Evolutionary conservation across 352 stramenopile genomes (phyloP), one percentile per base, ranked within the genome.

Genomic region (Phytopythium oedochilum): DNA sequence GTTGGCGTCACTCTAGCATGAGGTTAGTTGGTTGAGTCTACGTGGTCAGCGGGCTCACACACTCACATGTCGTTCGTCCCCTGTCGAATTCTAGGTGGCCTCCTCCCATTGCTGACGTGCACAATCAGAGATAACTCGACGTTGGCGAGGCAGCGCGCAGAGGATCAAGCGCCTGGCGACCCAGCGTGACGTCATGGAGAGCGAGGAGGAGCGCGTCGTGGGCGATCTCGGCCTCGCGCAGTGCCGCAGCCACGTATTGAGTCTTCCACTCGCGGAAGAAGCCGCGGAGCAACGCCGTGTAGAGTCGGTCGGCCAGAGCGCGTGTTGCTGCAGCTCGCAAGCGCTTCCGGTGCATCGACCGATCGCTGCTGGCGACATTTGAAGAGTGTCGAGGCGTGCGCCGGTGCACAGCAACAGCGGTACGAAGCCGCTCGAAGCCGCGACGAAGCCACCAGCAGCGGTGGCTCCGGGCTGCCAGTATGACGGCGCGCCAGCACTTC

Each of bases 221-320:
- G 3, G 73, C 66, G 5, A 57, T 53, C 36, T 86, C 64, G 9
- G 75, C 79, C 29, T 78, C 57, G 18, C 59, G 32, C 17, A 84
- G 59, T n/a, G 79, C 79, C 9, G 55, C 17, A 5, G 53, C 53
- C 18, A 89, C 49, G 66, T 81, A 84, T 60, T 69, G 64, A 18
- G 39, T 22, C 54, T 86, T 87, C 79, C 79, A 90, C 40, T 48
- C 28, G 12, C 55, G 36, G 45, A 89, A 89, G 8, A 55, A 62
- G 5, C 22, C 62, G 22, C 73, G 61, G 23, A 63, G 18, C 22
- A 75, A 18, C 9, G 68, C 31, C 15, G 47, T 38, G 2, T 31
- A 22, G 29, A 83, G 45, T n/a, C 53, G 70, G 15, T 60, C 51
- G 15, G 53, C 45, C 29, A 79, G 68, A 10, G 58, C 72, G 15